Evolutionary conservation across 345 rosid species (phyloP).

Genomic region (Ceriops zippeliana): DNA sequence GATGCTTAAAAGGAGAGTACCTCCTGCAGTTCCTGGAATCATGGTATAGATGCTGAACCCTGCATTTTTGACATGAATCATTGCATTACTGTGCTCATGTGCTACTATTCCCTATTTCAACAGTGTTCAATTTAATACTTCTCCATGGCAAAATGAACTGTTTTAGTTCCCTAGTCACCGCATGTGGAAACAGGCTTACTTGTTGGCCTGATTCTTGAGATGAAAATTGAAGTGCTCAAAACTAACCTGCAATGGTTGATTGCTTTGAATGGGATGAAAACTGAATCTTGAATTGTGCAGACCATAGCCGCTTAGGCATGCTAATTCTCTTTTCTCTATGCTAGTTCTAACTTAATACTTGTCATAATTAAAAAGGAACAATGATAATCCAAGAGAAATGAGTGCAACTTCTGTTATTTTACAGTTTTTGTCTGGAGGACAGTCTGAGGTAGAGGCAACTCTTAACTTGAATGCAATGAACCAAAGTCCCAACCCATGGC

Average conservation of each 20-base stretch:
- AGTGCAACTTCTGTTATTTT: constrained; percentile 2
- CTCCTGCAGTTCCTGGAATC: constrained; percentile 96
- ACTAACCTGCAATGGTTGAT: neutral
- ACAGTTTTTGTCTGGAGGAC: constrained; percentile 98
- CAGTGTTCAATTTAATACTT: neutral
- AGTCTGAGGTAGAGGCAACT: constrained; percentile 92
- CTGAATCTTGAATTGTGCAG: neutral
- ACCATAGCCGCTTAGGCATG: neutral
- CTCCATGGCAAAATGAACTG: too few species aligned
- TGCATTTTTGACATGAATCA: constrained; percentile 1
- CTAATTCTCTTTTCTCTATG: constrained; percentile 3
- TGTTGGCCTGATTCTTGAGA: too few species aligned
- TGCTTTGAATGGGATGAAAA: neutral
- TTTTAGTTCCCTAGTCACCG: too few species aligned
- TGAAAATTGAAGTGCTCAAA: too few species aligned
- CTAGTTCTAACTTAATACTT: neutral
- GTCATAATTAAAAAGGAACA: too few species aligned
- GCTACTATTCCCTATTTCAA: neutral
- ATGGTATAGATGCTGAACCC: constrained; percentile 48
- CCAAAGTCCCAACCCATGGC: constrained; percentile 99
- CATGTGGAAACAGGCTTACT: too few species aligned
- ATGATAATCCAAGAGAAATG: neutral
- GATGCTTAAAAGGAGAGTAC: constrained; percentile 89
- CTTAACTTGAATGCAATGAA: constrained; percentile 93
- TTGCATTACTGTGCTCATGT: neutral